Conservation (phyloP, 2,329 filamentous ascomycete species). For the Fusarium pseudocircinatum region DNA sequence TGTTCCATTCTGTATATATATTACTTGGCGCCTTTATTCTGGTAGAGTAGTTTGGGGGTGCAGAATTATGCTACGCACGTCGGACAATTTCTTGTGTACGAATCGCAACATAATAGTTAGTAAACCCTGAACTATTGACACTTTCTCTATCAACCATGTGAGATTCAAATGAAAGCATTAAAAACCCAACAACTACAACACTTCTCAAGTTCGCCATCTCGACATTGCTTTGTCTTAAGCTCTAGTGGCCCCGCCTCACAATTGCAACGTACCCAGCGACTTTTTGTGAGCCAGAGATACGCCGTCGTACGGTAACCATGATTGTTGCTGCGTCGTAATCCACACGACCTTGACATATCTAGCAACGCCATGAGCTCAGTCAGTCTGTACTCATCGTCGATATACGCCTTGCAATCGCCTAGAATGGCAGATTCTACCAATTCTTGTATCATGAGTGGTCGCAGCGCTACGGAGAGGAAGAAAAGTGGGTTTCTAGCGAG, state of each 20-base stretch:
- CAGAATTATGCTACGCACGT: too few relatives aligned
- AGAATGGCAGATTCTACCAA: background rate
- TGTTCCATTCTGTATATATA: too few relatives aligned
- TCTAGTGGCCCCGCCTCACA: background rate
- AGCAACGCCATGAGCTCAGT: rapidly evolving
- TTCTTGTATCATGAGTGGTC: background rate
- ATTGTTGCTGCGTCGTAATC: background rate
- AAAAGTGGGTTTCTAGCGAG: background rate
- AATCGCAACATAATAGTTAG: too few relatives aligned
- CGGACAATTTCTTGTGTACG: too few relatives aligned
- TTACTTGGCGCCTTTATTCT: too few relatives aligned
- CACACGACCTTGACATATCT: background rate
- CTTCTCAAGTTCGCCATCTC: background rate
- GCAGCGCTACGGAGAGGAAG: background rate
- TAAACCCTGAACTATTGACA: too few relatives aligned
- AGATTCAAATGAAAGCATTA: too few relatives aligned
- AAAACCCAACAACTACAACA: background rate
- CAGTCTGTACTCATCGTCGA: rapidly evolving
- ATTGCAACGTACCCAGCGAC: background rate
- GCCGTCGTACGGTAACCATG: background rate
- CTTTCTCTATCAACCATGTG: too few relatives aligned
- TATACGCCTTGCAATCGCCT: rapidly evolving
- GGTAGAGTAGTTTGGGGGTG: too few relatives aligned
- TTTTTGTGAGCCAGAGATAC: background rate
- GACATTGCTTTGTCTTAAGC: background rate